phyloP scores from a whole-genome alignment of 768 basidiomycete genomes.

The Rhodotorula taiwanensis region DNA sequence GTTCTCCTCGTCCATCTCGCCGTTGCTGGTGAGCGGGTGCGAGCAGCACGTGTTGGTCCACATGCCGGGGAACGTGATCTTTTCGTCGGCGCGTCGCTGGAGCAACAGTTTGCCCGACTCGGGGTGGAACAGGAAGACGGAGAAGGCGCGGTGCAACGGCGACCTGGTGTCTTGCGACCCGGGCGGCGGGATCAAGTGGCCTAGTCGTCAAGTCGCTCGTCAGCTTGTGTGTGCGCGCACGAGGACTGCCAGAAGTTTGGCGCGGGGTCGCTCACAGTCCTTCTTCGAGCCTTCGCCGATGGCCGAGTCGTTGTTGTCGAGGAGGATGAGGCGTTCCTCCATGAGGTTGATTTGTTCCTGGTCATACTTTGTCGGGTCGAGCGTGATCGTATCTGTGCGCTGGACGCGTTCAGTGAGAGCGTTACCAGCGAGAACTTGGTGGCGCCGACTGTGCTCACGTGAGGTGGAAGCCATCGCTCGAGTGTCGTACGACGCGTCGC shows the following conservation, averaged over 20 bases:
- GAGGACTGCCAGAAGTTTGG: not conserved
- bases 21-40: slow-evolving; percentile 63
- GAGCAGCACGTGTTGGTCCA: slow-evolving; percentile 99
- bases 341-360: slow-evolving; percentile 87
- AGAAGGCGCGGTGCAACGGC: slow-evolving; percentile 93
- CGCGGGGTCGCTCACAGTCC: slow-evolving; percentile 57
- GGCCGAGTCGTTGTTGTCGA: slow-evolving; percentile 75
- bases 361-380: slow-evolving; percentile 80
- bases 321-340: slow-evolving; percentile 84
- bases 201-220: slow-evolving; percentile 47
- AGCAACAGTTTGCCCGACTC: slow-evolving; percentile 85
- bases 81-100: slow-evolving; percentile 92
- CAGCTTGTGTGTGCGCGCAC: not conserved
- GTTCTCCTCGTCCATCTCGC: slow-evolving; percentile 77
- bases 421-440: not conserved
- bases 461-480: not conserved
- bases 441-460: not conserved
- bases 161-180: slow-evolving; percentile 56
- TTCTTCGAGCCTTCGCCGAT: slow-evolving; percentile 91
- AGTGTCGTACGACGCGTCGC: not conserved
- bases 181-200: slow-evolving; percentile 97
- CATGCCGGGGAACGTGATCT: slow-evolving; percentile 98
- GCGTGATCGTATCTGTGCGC: slow-evolving; percentile 27
- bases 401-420: not conserved
- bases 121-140: slow-evolving; percentile 91